Evolutionary conservation across 495 filamentous ascomycete genomes (phyloP).

Genomic region (Thermochaetoides thermophila): DNA sequence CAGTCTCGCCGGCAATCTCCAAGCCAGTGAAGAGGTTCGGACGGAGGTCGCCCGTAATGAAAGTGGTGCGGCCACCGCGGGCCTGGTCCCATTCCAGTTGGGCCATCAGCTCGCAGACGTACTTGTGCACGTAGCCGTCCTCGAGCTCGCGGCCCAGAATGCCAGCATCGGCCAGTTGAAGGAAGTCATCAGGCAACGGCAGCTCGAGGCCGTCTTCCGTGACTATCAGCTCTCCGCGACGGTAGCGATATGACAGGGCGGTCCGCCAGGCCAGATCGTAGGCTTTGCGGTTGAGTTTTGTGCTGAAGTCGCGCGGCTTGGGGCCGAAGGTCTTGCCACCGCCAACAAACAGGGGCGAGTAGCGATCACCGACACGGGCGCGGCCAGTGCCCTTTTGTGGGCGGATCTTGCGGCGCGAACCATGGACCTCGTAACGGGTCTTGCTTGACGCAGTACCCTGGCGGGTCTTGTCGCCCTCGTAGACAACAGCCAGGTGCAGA

Average conservation of each 20-base stretch:
- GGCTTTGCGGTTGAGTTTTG: slow-evolving; percentile 68
- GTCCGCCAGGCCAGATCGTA: slow-evolving; percentile 96
- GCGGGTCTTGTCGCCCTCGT: slow-evolving; percentile 79
- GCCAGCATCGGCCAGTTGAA: slow-evolving; percentile 16
- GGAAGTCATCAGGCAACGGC: slow-evolving; percentile 29
- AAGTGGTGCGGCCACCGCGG: slow-evolving; percentile 57
- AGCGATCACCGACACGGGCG: slow-evolving; percentile 65
- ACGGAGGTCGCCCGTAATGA: slow-evolving; percentile 50
- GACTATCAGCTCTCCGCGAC: slow-evolving; percentile 71
- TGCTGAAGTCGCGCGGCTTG: slow-evolving; percentile 75
- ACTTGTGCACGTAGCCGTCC: slow-evolving; percentile 38
- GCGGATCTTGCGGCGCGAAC: slow-evolving; percentile 59
- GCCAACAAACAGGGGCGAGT: slow-evolving; percentile 70
- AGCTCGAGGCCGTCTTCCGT: slow-evolving; percentile 60
- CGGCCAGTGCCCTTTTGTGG: slow-evolving; percentile 74
- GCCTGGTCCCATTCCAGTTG: slow-evolving; percentile 56
- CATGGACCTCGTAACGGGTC: slow-evolving; percentile 70
- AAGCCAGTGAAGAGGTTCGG: slow-evolving; percentile 43
- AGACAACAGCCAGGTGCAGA: slow-evolving; percentile 81
- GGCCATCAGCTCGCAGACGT: slow-evolving; percentile 48
- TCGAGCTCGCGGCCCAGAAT: slow-evolving; percentile 21
- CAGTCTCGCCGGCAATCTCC: slow-evolving; percentile 44
- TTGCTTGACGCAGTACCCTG: slow-evolving; percentile 79
- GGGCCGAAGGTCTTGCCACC: slow-evolving; percentile 83
- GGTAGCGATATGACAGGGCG: slow-evolving; percentile 80